Evolutionary conservation across 2,329 filamentous ascomycete species (phyloP), one percentile per base, ranked within the genome.

Genomic region (Ceratocystis variospora): DNA sequence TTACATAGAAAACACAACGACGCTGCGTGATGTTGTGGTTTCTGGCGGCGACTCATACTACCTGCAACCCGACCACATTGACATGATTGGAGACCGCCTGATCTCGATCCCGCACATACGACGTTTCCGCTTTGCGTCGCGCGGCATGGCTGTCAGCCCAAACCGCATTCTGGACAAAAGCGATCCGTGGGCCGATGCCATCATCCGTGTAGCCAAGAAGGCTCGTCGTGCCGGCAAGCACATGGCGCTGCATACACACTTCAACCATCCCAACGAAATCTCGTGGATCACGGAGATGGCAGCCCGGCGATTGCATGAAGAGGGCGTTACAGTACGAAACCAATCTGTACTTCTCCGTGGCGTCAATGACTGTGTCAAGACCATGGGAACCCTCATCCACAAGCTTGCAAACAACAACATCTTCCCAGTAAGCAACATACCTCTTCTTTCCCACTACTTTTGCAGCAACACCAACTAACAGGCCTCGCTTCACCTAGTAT

Each of bases 31-130:
- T 70, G 80, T 87, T 45, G 83, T 86, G 0, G 77, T 87, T 7
- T 87, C 84, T 0, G 84, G 84, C 0, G 84, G 84, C 8, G 84
- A 87, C 72, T 77, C 81, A 0, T 87, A 81, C 71, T 83, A 82
- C 66, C 76, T 87, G 2, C 72, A 76, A 19, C 79, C 81, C 0
- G 74, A 82, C 0, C 76, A 84, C 25, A 75, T 87, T 3, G 73
- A 73, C 5, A 72, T 76, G 64, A 83, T 87, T 65, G 83, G 83
- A 10, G 75, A 82, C 53, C 77, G 79, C 3, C 77, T 87, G 0
- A 78, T 86, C 4, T 73, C 71, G 1, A 84, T 86, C 69, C 78
- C 79, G 4, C 81, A 86, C 71, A 79, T 87, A 67, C 77, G 78
- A 37, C 79, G 84, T 2, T 79, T 87, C 71, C 81, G 84, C 2